phyloP scores from a whole-genome alignment of 352 stramenopile species.

The Phytophthora boehmeriae region DNA sequence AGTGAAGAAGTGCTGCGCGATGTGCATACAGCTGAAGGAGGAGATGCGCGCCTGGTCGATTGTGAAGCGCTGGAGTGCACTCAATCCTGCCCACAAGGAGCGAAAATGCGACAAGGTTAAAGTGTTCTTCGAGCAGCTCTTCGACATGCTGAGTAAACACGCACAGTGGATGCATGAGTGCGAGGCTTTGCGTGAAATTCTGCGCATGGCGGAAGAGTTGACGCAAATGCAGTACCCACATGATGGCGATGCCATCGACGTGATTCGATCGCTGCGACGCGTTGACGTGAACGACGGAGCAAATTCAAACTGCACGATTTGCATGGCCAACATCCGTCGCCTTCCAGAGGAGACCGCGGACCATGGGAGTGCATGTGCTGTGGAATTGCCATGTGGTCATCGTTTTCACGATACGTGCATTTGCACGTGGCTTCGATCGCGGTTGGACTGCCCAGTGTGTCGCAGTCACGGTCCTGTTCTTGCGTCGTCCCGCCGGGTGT shows the following conservation, averaged over 20 bases:
- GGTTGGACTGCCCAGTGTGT: constrained; percentile 71
- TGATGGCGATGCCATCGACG: constrained; percentile 44
- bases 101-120: constrained; percentile 56
- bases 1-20: constrained; percentile 31
- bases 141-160: constrained; percentile 39
- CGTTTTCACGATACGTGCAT: constrained; percentile 82
- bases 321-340: constrained; percentile 37
- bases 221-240: constrained; percentile 57
- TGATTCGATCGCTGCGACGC: constrained; percentile 51
- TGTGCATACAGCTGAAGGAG: constrained; percentile 50
- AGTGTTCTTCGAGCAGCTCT: constrained; percentile 53
- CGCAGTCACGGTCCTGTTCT: constrained; percentile 26
- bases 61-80: constrained; percentile 43
- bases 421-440: constrained; percentile 67
- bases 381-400: constrained; percentile 60
- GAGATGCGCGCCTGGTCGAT: constrained; percentile 47
- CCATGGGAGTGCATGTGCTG: constrained; percentile 16
- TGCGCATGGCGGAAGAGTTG: constrained; percentile 50
- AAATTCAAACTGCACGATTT: constrained; percentile 57
- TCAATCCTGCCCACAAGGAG: constrained; percentile 54
- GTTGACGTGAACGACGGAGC: constrained; percentile 18
- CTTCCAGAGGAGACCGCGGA: constrained; percentile 15
- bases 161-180: constrained; percentile 60
- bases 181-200: constrained; percentile 51
- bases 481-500: constrained; percentile 10